These are phyloP conservation scores for Colletotrichum camelliae DNA, from an alignment of 2,329 filamentous ascomycete species.

Conservation along the genomic window DNA sequence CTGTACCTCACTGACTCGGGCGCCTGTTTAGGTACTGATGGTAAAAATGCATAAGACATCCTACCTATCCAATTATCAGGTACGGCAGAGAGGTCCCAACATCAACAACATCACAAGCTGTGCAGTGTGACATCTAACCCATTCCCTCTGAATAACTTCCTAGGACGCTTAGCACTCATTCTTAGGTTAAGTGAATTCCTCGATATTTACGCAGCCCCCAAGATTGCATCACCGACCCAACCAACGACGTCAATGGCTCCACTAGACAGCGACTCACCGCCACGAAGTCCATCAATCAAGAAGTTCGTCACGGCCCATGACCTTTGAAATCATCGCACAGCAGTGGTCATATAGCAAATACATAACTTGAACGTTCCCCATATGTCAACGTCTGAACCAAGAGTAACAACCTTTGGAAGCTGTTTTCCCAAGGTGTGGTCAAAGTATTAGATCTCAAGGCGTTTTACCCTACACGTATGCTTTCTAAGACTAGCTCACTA, in stretches of 20 bases:
- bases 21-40: not conserved
- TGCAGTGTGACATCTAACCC: not conserved
- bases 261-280: not conserved
- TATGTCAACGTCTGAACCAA: not conserved
- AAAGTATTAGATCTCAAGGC: not conserved
- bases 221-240: not conserved
- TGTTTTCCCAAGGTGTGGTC: not conserved
- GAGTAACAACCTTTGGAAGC: not conserved
- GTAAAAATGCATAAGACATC: not conserved
- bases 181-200: not conserved
- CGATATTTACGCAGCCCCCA: not conserved
- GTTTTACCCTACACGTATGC: not conserved
- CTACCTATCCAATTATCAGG: too few relatives aligned
- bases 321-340: fast-evolving
- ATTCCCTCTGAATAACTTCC: not conserved
- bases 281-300: not conserved
- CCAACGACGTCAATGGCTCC: fast-evolving
- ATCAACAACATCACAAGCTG: not conserved
- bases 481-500: not conserved
- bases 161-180: not conserved
- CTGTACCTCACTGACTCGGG: not conserved
- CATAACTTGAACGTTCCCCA: not conserved
- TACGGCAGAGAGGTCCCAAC: not conserved
- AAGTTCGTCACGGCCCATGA: not conserved
- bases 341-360: not conserved